Evolutionary conservation across 2,329 filamentous ascomycete genomes (phyloP).

Genomic region (Venturia asperata): DNA sequence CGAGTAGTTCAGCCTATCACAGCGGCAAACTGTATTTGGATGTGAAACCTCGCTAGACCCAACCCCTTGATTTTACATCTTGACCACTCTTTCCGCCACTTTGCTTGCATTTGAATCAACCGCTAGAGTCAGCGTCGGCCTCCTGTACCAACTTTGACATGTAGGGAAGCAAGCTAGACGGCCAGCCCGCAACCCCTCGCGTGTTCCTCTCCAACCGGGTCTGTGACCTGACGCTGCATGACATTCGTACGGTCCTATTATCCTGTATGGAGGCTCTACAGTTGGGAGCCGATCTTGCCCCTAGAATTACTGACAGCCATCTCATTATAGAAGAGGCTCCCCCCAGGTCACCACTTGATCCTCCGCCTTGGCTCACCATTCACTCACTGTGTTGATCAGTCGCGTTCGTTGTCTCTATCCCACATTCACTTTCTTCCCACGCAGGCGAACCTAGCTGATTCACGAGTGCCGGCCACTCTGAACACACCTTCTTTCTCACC

Average conservation of each 20-base stretch:
- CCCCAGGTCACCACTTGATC: neutral
- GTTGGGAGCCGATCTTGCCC: neutral
- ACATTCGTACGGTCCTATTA: too few species aligned
- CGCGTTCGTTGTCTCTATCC: neutral
- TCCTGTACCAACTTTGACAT: neutral
- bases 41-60: neutral
- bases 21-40: neutral
- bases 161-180: neutral
- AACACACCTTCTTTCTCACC: neutral
- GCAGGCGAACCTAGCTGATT: neutral
- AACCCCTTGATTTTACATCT: neutral
- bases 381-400: neutral
- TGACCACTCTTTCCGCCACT: neutral
- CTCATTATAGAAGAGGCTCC: neutral
- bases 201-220: neutral
- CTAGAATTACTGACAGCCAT: neutral
- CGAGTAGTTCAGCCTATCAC: neutral
- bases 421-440: neutral
- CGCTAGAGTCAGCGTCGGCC: neutral
- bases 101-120: neutral
- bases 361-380: neutral
- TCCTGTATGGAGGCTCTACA: neutral
- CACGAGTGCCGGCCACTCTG: neutral
- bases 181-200: neutral
- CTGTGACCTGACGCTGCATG: neutral